Percentiles rank a stretch among this genome's conserved stretches.
phyloP scores from a whole-genome alignment of 2,329 filamentous ascomycete species.

The Monosporascus ibericus region DNA sequence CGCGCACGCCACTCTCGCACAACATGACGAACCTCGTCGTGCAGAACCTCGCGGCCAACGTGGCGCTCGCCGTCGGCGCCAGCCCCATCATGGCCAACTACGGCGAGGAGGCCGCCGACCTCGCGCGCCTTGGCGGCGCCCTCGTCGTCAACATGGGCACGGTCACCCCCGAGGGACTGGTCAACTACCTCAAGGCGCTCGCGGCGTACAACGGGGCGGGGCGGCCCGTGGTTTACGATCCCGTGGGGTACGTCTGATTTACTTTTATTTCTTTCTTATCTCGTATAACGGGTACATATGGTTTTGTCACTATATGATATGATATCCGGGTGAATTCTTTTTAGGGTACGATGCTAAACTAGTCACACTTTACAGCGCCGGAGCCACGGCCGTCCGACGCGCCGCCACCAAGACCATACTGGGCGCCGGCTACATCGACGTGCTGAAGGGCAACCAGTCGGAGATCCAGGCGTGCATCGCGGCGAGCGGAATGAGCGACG shows the following conservation, averaged over 20 bases:
- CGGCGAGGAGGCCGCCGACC: conserved; percentile 71
- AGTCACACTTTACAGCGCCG: conserved; percentile 44
- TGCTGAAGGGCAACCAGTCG: conserved; percentile 92
- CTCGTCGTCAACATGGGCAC: conserved; percentile 96
- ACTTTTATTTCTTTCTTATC: background rate
- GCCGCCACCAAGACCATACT: conserved; percentile 67
- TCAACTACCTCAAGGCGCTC: conserved; percentile 68
- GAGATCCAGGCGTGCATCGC: conserved; percentile 74
- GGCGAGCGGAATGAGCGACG: conserved; percentile 14
- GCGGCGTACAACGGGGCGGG: conserved; percentile 73
- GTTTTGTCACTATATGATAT: background rate
- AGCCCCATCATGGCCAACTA: conserved; percentile 94
- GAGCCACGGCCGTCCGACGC: conserved; percentile 70
- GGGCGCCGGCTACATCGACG: conserved; percentile 67
- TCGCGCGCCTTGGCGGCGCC: conserved; percentile 69
- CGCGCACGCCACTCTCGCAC: conserved; percentile 69
- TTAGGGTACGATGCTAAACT: background rate
- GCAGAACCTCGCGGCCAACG: conserved; percentile 90
- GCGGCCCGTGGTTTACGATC: conserved; percentile 77
- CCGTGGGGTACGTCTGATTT: conserved; percentile 60
- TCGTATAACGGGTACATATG: background rate
- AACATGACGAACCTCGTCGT: conserved; percentile 98
- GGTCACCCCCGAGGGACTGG: conserved; percentile 66
- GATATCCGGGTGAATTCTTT: background rate
- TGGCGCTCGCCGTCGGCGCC: conserved; percentile 76